Conservation (phyloP, 1,139 yeast genomes). For the Blastobotrys raffinosifermentans region DNA sequence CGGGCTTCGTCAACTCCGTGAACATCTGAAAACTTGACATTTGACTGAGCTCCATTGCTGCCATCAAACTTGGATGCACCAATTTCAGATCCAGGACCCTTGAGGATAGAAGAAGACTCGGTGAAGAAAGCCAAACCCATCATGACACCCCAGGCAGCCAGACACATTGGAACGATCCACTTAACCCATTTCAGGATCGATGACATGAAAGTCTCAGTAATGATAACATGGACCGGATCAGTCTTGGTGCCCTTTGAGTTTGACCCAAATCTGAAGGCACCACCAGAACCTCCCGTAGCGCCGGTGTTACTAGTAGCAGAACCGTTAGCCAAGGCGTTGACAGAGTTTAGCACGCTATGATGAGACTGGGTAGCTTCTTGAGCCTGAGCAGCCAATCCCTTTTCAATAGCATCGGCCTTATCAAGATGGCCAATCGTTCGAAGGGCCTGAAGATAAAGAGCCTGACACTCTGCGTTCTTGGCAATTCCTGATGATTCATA, state of each 20-base stretch:
- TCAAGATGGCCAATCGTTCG: constrained; percentile 68
- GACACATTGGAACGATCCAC: constrained; percentile 79
- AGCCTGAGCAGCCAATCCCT: constrained; percentile 16
- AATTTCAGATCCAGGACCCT: constrained; percentile 61
- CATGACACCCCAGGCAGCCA: constrained; percentile 55
- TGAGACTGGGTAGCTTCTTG: too few relatives aligned
- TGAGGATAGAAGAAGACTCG: constrained; percentile 80
- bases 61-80: constrained; percentile 29
- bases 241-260: constrained; percentile 33
- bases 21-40: constrained; percentile 86
- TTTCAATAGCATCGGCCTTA: constrained; percentile 56
- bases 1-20: constrained; percentile 99
- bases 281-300: constrained; percentile 2
- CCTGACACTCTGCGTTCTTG: constrained; percentile 68
- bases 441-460: constrained; percentile 72
- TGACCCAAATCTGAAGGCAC: constrained; percentile 6
- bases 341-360: constrained; percentile 16
- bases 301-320: constrained; percentile 23
- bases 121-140: constrained; percentile 63
- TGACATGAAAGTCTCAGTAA: constrained; percentile 75
- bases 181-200: constrained; percentile 81
- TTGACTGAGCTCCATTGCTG: constrained; percentile 67
- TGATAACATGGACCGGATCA: constrained; percentile 87
- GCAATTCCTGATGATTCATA: constrained; percentile 92
- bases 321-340: too few relatives aligned